phyloP scores from a whole-genome alignment of 257 asterid species.

The Orobanche coerulescens region DNA sequence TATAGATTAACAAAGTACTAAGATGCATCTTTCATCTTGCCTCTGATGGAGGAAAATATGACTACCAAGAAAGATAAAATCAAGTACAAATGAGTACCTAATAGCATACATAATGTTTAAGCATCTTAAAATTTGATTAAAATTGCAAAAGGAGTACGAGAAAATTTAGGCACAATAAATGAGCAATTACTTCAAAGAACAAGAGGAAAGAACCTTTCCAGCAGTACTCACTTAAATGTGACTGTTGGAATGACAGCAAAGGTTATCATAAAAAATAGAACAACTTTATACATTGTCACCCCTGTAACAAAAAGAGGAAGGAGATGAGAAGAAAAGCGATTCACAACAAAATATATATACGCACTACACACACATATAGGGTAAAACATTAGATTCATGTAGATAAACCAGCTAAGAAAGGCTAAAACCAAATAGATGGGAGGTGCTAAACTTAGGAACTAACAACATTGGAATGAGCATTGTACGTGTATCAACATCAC shows the following conservation, averaged over 20 bases:
- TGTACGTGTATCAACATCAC: background rate
- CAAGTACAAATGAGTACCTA: constrained; percentile 3
- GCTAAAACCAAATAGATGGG: constrained; percentile 2
- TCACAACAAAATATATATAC: background rate
- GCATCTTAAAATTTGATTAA: background rate
- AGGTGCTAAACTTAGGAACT: constrained; percentile 9
- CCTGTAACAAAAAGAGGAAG: constrained; percentile 34
- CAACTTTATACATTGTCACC: constrained; percentile 39
- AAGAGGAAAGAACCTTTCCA: background rate
- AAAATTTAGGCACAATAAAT: background rate
- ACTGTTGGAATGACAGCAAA: constrained; percentile 79
- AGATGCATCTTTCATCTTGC: background rate
- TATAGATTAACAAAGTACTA: background rate
- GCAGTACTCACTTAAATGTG: constrained; percentile 57
- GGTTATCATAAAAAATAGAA: constrained; percentile 48
- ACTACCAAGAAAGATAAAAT: background rate
- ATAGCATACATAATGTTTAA: background rate
- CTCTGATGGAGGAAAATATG: background rate
- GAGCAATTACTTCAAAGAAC: background rate
- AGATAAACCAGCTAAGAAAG: background rate
- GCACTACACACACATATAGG: background rate
- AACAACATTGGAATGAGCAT: constrained; percentile 3
- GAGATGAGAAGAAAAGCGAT: background rate
- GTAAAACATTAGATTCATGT: background rate
- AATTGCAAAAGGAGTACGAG: background rate